phyloP scores from a whole-genome alignment of 768 basidiomycete species.

The Royoungia palumana region DNA sequence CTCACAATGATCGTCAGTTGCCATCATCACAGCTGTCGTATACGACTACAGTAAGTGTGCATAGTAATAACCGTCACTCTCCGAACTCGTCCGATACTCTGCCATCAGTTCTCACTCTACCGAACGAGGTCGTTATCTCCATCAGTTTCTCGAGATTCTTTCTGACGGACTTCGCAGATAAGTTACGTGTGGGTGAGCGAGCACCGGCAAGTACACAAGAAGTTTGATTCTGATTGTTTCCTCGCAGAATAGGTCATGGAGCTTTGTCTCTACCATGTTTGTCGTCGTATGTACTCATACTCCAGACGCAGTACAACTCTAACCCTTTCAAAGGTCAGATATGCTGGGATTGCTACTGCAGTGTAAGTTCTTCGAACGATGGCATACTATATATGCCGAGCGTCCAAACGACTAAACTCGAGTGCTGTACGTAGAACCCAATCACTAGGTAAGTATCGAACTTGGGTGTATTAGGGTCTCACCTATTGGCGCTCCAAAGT shows the following conservation, averaged over 20 bases:
- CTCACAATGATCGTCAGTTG: conserved; percentile 11
- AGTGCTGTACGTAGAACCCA: not conserved
- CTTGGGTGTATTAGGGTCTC: not conserved
- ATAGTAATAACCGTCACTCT: not conserved
- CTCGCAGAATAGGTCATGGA: conserved; percentile 17
- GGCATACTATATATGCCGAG: not conserved
- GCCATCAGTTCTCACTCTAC: conserved; percentile 19
- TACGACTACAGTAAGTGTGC: conserved; percentile 21
- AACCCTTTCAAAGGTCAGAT: conserved; percentile 15
- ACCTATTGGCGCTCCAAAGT: conserved; percentile 9
- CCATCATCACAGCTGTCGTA: conserved; percentile 2
- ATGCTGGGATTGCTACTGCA: conserved; percentile 5
- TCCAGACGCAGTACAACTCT: not conserved
- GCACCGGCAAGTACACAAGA: not conserved
- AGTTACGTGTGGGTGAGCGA: conserved; percentile 18
- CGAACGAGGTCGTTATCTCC: conserved; percentile 12
- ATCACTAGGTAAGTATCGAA: conserved; percentile 7
- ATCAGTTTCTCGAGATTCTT: not conserved
- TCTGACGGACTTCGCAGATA: conserved; percentile 10
- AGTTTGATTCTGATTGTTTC: not conserved
- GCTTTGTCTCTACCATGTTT: conserved; percentile 11
- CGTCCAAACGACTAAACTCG: not conserved
- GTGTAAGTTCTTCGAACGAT: conserved; percentile 8
- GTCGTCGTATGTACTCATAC: conserved; percentile 11
- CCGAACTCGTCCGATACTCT: not conserved